Percentiles rank a stretch among this genome's conserved stretches.
Evolutionary conservation across 2,329 filamentous ascomycete species (phyloP).

Genomic region (Trichoderma brevicompactum): DNA sequence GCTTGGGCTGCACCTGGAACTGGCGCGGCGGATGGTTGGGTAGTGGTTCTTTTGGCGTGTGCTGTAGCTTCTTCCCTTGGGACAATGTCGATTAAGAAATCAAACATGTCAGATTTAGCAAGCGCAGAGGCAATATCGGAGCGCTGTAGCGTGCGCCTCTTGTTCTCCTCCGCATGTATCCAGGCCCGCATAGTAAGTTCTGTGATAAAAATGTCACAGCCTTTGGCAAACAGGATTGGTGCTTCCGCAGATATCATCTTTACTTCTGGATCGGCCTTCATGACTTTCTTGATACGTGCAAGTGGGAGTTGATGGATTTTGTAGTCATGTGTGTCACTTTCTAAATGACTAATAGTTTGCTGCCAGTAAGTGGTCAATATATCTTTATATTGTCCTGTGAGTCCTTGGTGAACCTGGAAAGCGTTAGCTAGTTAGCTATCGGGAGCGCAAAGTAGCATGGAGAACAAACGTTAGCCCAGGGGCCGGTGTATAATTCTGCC

Average conservation of each 20-base stretch:
- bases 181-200: conserved; percentile 98
- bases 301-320: conserved; percentile 96
- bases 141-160: conserved; percentile 89
- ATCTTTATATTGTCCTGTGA: conserved; percentile 91
- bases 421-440: neutral
- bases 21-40: conserved; percentile 52
- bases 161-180: conserved; percentile 99
- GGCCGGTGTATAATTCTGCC: conserved; percentile 90
- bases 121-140: conserved; percentile 96
- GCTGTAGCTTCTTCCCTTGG: conserved; percentile 90
- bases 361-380: conserved; percentile 99
- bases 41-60: conserved; percentile 75
- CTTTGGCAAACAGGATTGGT: conserved; percentile 96
- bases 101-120: conserved; percentile 99
- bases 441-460: neutral
- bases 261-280: conserved; percentile 98
- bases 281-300: conserved; percentile 99
- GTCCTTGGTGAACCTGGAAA: conserved; percentile 85
- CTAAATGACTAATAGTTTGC: conserved; percentile 93
- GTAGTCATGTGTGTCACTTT: conserved; percentile 95
- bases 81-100: conserved; percentile 98
- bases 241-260: conserved; percentile 99
- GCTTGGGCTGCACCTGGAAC: conserved; percentile 56
- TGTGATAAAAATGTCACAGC: conserved; percentile 98
- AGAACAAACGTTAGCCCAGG: conserved; percentile 85